Conservation (phyloP, 2,329 filamentous ascomycete species). For the Escovopsis sp. region DNA sequence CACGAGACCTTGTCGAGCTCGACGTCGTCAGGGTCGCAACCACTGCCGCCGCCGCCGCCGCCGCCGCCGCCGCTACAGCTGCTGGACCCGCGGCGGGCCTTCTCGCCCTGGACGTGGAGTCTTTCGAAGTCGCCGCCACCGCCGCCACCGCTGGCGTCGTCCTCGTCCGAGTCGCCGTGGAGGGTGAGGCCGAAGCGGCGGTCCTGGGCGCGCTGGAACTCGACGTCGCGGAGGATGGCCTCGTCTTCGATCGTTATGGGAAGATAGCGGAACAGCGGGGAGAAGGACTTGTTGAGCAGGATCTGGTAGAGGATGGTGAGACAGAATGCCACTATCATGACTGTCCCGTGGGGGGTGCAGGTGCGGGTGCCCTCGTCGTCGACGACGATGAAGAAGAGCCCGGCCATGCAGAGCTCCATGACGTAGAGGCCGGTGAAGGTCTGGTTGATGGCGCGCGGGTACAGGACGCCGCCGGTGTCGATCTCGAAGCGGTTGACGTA, state of each 20-base stretch:
- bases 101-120: conserved; percentile 7
- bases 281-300: conserved; percentile 69
- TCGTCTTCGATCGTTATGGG: conserved; percentile 95
- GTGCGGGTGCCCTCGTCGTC: conserved; percentile 37
- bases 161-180: conserved; percentile 38
- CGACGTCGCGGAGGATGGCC: conserved; percentile 77
- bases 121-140: conserved; percentile 19
- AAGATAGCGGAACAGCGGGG: conserved; percentile 72
- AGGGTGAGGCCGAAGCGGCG: conserved; percentile 48
- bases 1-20: conserved; percentile 26
- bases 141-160: conserved; percentile 27
- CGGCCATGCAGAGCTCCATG: conserved; percentile 82
- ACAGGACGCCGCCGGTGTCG: conserved; percentile 86
- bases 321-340: conserved; percentile 64
- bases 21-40: conserved; percentile 21
- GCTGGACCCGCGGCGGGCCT: conserved; percentile 14
- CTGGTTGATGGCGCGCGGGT: conserved; percentile 86
- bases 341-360: conserved; percentile 63
- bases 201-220: conserved; percentile 69
- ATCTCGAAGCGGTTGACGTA: conserved; percentile 83
- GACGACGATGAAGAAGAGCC: conserved; percentile 68
- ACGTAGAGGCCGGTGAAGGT: conserved; percentile 90
- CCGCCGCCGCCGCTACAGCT: conserved; percentile 21
- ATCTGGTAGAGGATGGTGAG: conserved; percentile 68
- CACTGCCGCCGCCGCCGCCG: conserved; percentile 23